A percentile compares a stretch with the other conserved stretches of the same genome.
phyloP scores from a whole-genome alignment of 768 basidiomycete genomes.

The Termitomyces bulborhizus region DNA sequence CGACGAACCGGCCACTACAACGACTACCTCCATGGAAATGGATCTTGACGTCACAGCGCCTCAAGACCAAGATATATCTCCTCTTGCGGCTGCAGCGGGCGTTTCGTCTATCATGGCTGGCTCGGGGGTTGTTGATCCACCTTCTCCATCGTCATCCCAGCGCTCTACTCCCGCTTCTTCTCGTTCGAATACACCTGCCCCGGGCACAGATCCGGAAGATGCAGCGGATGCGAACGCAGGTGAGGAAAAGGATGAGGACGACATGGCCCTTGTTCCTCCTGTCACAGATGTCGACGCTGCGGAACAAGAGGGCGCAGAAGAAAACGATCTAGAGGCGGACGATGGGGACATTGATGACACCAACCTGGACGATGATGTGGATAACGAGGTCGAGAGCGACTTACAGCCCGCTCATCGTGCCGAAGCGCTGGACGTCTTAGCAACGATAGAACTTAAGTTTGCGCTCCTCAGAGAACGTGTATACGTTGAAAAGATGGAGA shows the following conservation, averaged over 20 bases:
- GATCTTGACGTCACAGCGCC: constrained; percentile 24
- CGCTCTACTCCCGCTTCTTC: constrained; percentile 31
- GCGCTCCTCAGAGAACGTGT: constrained; percentile 80
- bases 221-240: constrained; percentile 11
- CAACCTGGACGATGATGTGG: constrained; percentile 35
- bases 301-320: constrained; percentile 21
- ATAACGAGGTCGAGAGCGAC: constrained; percentile 54
- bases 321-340: constrained; percentile 24
- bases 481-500: constrained; percentile 94
- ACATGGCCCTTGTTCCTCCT: constrained; percentile 1
- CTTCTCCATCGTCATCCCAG: constrained; percentile 29
- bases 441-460: constrained; percentile 90
- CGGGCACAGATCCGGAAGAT: constrained; percentile 8
- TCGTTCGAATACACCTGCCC: constrained; percentile 34
- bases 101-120: constrained; percentile 47
- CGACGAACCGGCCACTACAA: constrained; percentile 13
- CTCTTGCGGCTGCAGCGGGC: constrained; percentile 30
- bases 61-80: constrained; percentile 19
- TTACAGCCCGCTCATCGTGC: constrained; percentile 77
- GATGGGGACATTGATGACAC: constrained; percentile 27
- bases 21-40: constrained; percentile 17
- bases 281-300: constrained; percentile 15
- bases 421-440: constrained; percentile 84
- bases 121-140: constrained; percentile 29
- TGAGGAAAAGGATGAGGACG: constrained; percentile 4